These are phyloP conservation scores for Pseudocercospora macadamiae DNA, from an alignment of 2,329 filamentous ascomycete genomes.

Conservation along the genomic window DNA sequence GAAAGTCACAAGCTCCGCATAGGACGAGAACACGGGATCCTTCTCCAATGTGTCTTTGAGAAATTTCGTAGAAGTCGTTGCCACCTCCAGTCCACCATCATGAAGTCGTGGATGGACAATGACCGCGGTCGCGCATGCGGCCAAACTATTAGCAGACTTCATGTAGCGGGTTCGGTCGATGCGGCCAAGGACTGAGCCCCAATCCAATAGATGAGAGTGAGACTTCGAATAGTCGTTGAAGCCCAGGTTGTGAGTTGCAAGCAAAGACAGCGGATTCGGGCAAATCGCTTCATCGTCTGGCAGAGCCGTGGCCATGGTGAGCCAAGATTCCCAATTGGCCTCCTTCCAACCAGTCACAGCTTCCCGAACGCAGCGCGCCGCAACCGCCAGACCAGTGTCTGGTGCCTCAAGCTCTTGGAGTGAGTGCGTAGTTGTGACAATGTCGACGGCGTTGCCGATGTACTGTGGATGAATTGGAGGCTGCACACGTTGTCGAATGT, in stretches of 20 bases:
- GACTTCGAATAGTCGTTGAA: conserved; percentile 27
- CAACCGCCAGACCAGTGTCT: conserved; percentile 11
- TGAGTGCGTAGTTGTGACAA: conserved; percentile 8
- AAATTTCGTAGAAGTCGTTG: conserved; percentile 13
- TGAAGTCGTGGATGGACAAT: conserved; percentile 21
- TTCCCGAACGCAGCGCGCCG: conserved; percentile 16
- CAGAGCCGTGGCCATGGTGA: conserved; percentile 18
- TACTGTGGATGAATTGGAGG: conserved; percentile 16
- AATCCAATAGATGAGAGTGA: conserved; percentile 18
- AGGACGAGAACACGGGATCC: conserved; percentile 17
- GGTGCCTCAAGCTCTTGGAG: conserved; percentile 12
- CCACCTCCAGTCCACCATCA: conserved; percentile 25
- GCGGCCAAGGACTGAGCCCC: conserved; percentile 19
- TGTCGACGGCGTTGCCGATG: conserved; percentile 24
- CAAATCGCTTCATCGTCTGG: conserved; percentile 22
- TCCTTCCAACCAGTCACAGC: conserved; percentile 20
- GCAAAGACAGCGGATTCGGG: conserved; percentile 19
- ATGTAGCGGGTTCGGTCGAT: conserved; percentile 21
- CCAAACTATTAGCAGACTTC: conserved; percentile 12
- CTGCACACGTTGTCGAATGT: conserved; percentile 20
- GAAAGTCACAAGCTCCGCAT: conserved; percentile 15
- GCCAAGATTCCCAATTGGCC: conserved; percentile 17
- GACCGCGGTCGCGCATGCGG: conserved; percentile 21
- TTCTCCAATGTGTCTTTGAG: conserved; percentile 10
- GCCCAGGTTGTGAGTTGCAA: conserved; percentile 20